A percentile compares a stretch with the other conserved stretches of the same genome.
Evolutionary conservation across 768 basidiomycete species (phyloP).

Genomic region (Macrolepiota albuminosa): DNA sequence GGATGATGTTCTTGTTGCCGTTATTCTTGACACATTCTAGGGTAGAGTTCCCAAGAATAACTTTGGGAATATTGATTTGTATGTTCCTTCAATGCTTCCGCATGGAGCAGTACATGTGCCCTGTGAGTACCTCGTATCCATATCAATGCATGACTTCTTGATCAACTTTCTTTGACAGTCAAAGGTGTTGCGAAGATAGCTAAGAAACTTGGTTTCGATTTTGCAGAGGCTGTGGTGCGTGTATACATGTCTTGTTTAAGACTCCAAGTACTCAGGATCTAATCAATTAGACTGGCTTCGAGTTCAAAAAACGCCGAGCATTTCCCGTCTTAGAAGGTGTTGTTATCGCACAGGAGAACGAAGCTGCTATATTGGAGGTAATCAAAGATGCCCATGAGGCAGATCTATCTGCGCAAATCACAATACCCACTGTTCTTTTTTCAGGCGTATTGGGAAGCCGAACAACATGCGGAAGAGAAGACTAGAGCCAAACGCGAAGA

Average conservation of each 20-base stretch:
- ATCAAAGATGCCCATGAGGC: slow-evolving; percentile 15
- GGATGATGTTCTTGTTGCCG: neutral
- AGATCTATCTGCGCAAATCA: neutral
- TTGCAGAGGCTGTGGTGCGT: slow-evolving; percentile 93
- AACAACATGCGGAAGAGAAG: slow-evolving; percentile 72
- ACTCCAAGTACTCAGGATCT: neutral
- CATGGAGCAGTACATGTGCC: slow-evolving; percentile 82
- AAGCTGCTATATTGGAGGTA: slow-evolving; percentile 71
- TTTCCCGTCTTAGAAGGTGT: slow-evolving; percentile 82
- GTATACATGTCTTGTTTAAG: neutral
- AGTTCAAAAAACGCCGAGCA: slow-evolving; percentile 91
- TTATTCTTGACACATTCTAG: slow-evolving; percentile 33
- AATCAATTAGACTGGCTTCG: slow-evolving; percentile 76
- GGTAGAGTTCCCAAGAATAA: slow-evolving; percentile 92
- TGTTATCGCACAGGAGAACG: slow-evolving; percentile 81
- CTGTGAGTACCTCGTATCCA: slow-evolving; percentile 50
- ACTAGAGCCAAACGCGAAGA: slow-evolving; percentile 73
- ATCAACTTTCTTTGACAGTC: slow-evolving; percentile 35
- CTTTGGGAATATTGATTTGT: slow-evolving; percentile 96
- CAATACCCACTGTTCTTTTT: slow-evolving; percentile 5
- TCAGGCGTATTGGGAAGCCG: slow-evolving; percentile 84
- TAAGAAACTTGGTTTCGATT: slow-evolving; percentile 80
- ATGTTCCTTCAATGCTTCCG: slow-evolving; percentile 93
- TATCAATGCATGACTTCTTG: slow-evolving; percentile 1
- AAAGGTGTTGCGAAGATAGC: slow-evolving; percentile 90